These are phyloP conservation scores for Nothopassalora personata DNA, from an alignment of 2,329 filamentous ascomycete species.

Conservation along the genomic window DNA sequence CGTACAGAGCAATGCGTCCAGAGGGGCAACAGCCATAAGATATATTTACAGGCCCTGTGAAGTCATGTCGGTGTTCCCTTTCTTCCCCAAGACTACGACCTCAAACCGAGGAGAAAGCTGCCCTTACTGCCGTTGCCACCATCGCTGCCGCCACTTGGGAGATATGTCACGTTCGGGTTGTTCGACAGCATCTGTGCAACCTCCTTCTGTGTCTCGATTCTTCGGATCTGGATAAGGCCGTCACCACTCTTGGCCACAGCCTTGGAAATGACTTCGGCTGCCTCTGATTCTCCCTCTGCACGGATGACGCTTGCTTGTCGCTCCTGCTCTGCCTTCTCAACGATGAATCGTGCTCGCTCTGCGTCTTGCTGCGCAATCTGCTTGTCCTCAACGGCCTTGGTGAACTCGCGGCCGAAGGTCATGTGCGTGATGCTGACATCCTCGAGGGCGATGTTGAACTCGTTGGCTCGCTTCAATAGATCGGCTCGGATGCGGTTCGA, in stretches of 20 bases:
- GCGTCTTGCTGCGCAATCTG: slow-evolving; percentile 99
- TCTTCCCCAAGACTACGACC: slow-evolving; percentile 37
- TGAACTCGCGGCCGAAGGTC: slow-evolving; percentile 99
- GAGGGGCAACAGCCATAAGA: slow-evolving; percentile 2
- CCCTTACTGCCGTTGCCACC: slow-evolving; percentile 51
- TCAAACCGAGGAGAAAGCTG: slow-evolving; percentile 62
- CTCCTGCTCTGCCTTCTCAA: slow-evolving; percentile 98
- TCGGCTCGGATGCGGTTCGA: slow-evolving; percentile 90
- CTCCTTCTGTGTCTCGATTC: slow-evolving; percentile 94
- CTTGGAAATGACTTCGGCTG: slow-evolving; percentile 88
- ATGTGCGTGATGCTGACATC: slow-evolving; percentile 99
- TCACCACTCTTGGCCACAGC: slow-evolving; percentile 91
- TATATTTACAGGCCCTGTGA: slow-evolving; percentile 6
- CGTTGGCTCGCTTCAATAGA: slow-evolving; percentile 82
- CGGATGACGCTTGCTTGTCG: slow-evolving; percentile 97
- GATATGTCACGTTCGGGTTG: slow-evolving; percentile 94
- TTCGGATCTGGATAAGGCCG: slow-evolving; percentile 89
- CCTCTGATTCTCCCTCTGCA: slow-evolving; percentile 95
- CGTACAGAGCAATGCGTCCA: slow-evolving; percentile 2
- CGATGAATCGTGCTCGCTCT: slow-evolving; percentile 93
- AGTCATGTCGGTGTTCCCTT: neutral
- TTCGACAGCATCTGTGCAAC: slow-evolving; percentile 83
- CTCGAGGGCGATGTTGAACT: slow-evolving; percentile 99
- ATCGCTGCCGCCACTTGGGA: slow-evolving; percentile 61
- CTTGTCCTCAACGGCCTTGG: slow-evolving; percentile 98